phyloP scores from a whole-genome alignment of 768 basidiomycete genomes.

The Tulasnella sp. region DNA sequence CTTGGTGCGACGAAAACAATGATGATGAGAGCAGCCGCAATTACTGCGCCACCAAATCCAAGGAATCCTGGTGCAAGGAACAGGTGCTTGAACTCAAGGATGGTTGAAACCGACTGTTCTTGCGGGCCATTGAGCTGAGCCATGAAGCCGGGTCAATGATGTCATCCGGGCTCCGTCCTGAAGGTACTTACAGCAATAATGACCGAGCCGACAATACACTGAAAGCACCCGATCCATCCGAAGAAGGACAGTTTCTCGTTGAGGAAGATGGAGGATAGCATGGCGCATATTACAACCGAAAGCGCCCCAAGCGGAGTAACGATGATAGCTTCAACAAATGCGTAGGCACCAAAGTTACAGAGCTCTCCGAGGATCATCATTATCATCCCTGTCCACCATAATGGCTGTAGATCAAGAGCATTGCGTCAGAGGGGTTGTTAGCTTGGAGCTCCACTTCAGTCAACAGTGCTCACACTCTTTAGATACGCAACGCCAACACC shows the following conservation, averaged over 20 bases:
- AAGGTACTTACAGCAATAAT: slow-evolving; percentile 48
- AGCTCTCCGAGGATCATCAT: slow-evolving; percentile 80
- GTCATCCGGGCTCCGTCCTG: neutral
- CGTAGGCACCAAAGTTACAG: slow-evolving; percentile 57
- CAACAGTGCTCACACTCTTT: slow-evolving; percentile 33
- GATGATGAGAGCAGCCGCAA: slow-evolving; percentile 50
- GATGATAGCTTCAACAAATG: slow-evolving; percentile 84
- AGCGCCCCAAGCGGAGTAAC: slow-evolving; percentile 95
- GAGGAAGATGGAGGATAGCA: slow-evolving; percentile 86
- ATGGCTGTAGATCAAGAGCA: neutral
- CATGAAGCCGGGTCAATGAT: neutral
- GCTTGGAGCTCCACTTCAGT: neutral
- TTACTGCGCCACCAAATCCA: slow-evolving; percentile 30
- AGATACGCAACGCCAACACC: slow-evolving; percentile 91
- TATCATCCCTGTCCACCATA: slow-evolving; percentile 95
- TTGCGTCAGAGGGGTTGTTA: neutral
- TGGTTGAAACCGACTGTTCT: slow-evolving; percentile 58
- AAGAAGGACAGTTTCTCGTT: slow-evolving; percentile 90
- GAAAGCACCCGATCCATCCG: slow-evolving; percentile 87
- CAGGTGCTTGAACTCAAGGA: slow-evolving; percentile 57
- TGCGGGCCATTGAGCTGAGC: slow-evolving; percentile 63
- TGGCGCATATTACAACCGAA: slow-evolving; percentile 90
- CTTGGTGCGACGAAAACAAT: slow-evolving; percentile 73
- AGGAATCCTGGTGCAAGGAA: slow-evolving; percentile 82
- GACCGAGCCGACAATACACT: slow-evolving; percentile 70